Base-by-base conservation (phyloP, 2,329 filamentous ascomycete species). In the Clonostachys rosea region DNA sequence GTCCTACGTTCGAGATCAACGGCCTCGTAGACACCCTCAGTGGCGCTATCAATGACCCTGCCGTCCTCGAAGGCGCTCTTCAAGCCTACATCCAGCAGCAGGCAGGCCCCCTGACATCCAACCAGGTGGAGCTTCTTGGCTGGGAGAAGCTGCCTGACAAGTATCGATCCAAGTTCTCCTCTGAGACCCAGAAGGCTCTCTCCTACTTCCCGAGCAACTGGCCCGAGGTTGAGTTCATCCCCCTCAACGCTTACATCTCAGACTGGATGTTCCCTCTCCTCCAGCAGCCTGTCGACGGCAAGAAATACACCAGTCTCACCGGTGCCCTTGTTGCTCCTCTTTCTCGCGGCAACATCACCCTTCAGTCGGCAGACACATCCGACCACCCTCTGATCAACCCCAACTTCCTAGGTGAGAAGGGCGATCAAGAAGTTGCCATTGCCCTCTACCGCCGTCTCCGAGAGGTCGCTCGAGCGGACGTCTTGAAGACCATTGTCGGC, bases 391-490 rank as follows among this genome's bases (percentile, higher is more conserved):
- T 69, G 12, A 69, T 77, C 49, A 62, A 75, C 50, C 69, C 71
- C 2, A 71, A 71, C 51, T 79, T 68, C 64, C 58, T 79, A 2
- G 59, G 59, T 3, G 60, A 68, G 10, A 63, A 65, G 9, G 59
- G 63, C 2, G 76, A 79, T 39, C 53, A 65, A 20, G 68, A 74
- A 13, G 56, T 78, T 4, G 69, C 71, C 4, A 49, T 78, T n/a
- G 63, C 65, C 1, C 57, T 60, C 0, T 70, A 68, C 49, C 67
- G 63, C 46, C 67, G 74, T 6, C 49, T 63, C 2, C 68, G 74
- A 1, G 50, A 69, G 18, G 54, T 64, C 0, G 69, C 62, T 48
- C 49, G 51, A 6, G 59, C 55, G 17, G 43, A 53, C 7, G 62
- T 53, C 5, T 58, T 67, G 49, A 49, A 53, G 11, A 46, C 55